phyloP scores from a whole-genome alignment of 2,329 filamentous ascomycete genomes.

The Curvularia hawaiiensis region DNA sequence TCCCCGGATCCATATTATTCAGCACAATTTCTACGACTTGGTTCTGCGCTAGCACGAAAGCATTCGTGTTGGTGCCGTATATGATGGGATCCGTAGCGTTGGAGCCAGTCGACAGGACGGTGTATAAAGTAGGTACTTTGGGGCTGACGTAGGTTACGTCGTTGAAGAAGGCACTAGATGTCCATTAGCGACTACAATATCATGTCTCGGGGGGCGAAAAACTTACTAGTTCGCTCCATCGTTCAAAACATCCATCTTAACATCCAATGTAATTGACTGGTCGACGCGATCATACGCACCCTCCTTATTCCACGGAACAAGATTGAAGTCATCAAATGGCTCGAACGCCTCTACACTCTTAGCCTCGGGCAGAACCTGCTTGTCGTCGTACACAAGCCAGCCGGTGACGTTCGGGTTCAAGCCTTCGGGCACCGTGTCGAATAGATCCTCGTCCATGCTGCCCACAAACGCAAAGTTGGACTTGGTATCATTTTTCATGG shows the following conservation, averaged over 20 bases:
- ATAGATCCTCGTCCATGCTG: conserved; percentile 59
- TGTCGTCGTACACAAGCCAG: conserved; percentile 61
- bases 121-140: conserved; percentile 82
- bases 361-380: conserved; percentile 55
- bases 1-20: conserved; percentile 76
- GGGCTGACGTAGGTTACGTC: conserved; percentile 75
- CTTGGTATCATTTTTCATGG: conserved; percentile 60
- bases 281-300: conserved; percentile 66
- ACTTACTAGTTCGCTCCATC: conserved; percentile 70
- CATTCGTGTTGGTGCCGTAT: conserved; percentile 59
- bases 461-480: conserved; percentile 65
- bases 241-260: conserved; percentile 68
- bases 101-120: conserved; percentile 66
- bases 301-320: conserved; percentile 72
- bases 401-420: conserved; percentile 69
- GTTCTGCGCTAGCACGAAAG: conserved; percentile 69
- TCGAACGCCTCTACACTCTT: conserved; percentile 65
- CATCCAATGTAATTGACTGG: conserved; percentile 63
- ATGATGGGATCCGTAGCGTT: conserved; percentile 51
- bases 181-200: conserved; percentile 2
- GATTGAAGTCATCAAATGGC: conserved; percentile 73
- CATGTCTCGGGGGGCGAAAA: not conserved
- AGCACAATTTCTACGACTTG: conserved; percentile 74
- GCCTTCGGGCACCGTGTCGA: conserved; percentile 68
- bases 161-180: conserved; percentile 61